Percentiles rank a stretch among this genome's conserved stretches.
Evolutionary conservation across 2,329 filamentous ascomycete species (phyloP).

Genomic region (Sphaerulina populicola): DNA sequence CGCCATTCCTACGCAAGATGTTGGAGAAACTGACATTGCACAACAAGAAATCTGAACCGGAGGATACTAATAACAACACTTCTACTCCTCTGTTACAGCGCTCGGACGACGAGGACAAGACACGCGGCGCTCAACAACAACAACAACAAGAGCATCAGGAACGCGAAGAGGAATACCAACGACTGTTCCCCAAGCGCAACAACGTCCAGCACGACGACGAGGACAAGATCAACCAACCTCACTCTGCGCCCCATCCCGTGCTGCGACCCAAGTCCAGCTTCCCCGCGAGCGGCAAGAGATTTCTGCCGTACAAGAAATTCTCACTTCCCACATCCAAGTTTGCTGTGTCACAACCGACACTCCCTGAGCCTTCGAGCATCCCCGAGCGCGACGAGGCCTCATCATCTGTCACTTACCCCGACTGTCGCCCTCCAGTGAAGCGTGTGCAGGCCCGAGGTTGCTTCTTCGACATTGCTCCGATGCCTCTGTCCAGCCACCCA

Average conservation of each 20-base stretch:
- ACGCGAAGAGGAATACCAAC: not conserved
- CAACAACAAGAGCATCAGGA: not conserved
- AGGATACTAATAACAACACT: not conserved
- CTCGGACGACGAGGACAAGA: not conserved
- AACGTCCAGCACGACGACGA: not conserved
- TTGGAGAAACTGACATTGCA: not conserved
- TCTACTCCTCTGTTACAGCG: not conserved
- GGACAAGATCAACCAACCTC: not conserved
- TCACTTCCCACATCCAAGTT: not conserved
- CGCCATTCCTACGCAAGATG: not conserved
- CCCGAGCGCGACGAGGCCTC: not conserved
- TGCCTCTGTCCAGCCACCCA: not conserved
- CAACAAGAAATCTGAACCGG: not conserved
- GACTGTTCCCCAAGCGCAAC: not conserved
- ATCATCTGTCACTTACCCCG: not conserved
- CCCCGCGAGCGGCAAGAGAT: not conserved
- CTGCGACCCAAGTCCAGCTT: not conserved
- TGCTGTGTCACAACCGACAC: not conserved
- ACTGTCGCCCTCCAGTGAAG: not conserved
- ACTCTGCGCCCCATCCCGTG: not conserved
- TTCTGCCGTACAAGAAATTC: not conserved
- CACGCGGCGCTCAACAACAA: not conserved
- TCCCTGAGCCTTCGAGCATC: constrained; percentile 1
- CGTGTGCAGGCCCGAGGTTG: constrained; percentile 1
- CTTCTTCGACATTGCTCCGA: constrained; percentile 4